Evolutionary conservation across 495 filamentous ascomycete genomes (phyloP).

Genomic region (Neurospora terricola): DNA sequence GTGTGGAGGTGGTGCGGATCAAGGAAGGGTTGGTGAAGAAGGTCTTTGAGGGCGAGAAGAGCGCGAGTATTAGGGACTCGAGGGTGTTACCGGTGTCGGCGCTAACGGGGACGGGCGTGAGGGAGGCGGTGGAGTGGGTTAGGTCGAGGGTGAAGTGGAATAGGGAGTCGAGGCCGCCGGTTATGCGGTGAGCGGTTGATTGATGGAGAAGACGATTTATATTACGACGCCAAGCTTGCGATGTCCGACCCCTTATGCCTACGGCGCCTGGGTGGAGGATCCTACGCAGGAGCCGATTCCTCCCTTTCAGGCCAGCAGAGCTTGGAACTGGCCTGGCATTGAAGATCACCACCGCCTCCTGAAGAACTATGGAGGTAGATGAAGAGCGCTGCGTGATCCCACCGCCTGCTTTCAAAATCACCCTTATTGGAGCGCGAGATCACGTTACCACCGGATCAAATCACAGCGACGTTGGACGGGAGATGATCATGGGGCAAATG

Average conservation of each 20-base stretch:
- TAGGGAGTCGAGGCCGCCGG: slow-evolving; percentile 79
- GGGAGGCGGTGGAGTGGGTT: slow-evolving; percentile 93
- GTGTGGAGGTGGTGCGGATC: slow-evolving; percentile 90
- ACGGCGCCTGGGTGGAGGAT: neutral
- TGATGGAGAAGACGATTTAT: neutral
- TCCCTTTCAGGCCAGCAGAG: neutral
- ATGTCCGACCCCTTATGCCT: neutral
- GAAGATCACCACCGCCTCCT: neutral
- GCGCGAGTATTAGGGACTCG: slow-evolving; percentile 73
- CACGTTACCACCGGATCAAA: neutral
- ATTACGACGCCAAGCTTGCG: neutral
- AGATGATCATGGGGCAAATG: neutral
- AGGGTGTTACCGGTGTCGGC: slow-evolving; percentile 87
- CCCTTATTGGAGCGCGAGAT: neutral
- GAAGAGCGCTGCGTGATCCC: neutral
- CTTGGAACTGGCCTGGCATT: neutral
- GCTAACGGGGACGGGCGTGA: slow-evolving; percentile 80
- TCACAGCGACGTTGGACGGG: neutral
- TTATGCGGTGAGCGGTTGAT: slow-evolving; percentile 58
- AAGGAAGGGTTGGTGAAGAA: slow-evolving; percentile 91
- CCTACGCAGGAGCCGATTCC: neutral
- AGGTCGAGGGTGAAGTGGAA: slow-evolving; percentile 90
- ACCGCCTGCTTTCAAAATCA: neutral
- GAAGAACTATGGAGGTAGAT: neutral
- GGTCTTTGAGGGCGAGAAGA: slow-evolving; percentile 90